Conservation (phyloP, 139 green algal genomes). For the Picochlorum sp. region DNA sequence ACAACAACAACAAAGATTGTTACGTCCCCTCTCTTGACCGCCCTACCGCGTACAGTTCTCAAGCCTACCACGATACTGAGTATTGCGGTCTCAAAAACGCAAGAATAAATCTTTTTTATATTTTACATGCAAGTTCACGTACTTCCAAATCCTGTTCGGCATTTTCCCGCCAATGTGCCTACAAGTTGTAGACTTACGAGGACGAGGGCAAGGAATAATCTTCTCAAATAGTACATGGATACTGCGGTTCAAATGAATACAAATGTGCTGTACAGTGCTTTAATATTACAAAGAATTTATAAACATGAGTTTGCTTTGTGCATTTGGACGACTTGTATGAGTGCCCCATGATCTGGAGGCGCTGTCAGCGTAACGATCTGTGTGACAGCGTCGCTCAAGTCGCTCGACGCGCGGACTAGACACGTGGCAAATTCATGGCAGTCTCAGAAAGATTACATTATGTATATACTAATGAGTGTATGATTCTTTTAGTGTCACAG, state of each 20-base stretch:
- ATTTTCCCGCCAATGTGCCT: conserved; percentile 1
- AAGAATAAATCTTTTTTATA: neutral
- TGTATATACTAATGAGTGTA: neutral
- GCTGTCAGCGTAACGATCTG: no score
- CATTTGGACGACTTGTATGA: no score
- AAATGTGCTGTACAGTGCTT: no score
- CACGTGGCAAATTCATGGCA: no score
- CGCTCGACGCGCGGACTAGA: no score
- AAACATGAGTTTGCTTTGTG: no score
- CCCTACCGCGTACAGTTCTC: neutral
- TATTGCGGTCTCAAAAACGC: neutral
- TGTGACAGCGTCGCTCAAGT: no score
- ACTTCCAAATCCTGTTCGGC: conserved; percentile 3
- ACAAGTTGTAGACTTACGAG: conserved; percentile 4
- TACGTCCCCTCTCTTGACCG: neutral
- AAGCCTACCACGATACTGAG: neutral
- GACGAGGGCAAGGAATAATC: neutral
- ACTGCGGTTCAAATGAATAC: neutral
- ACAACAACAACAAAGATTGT: neutral
- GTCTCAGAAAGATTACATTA: no score
- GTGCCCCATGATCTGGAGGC: no score
- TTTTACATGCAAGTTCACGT: neutral
- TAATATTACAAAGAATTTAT: no score
- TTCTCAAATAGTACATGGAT: neutral
- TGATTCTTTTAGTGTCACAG: conserved; percentile 76